Evolutionary conservation across 148 eudicot genomes (phyloP).

Genomic region (Polygonum maritimum): DNA sequence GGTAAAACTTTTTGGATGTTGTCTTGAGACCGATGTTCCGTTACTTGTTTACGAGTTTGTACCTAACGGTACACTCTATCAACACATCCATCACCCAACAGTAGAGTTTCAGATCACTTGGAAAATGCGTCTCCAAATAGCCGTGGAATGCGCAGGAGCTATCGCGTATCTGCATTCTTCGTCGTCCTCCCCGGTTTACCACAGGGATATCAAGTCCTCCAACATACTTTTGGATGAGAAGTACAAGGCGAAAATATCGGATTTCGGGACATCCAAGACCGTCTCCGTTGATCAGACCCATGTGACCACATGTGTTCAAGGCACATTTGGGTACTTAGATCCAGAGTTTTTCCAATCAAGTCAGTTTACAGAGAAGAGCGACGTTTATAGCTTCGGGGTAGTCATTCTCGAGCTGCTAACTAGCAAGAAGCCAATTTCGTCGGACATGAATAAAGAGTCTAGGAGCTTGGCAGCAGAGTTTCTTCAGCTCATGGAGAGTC

Average conservation of each 20-base stretch:
- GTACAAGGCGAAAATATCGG: constrained; percentile 3
- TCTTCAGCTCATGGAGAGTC: neutral
- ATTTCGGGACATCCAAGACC: constrained; percentile 8
- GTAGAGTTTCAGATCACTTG: constrained; percentile 4
- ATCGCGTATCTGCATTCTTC: neutral
- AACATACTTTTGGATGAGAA: constrained; percentile 10
- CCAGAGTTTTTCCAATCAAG: constrained; percentile 8
- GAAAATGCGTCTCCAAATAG: neutral
- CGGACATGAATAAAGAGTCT: neutral
- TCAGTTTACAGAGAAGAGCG: constrained; percentile 11
- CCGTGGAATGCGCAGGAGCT: neutral
- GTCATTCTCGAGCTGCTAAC: constrained; percentile 9
- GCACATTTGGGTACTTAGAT: constrained; percentile 7
- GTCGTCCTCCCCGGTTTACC: neutral
- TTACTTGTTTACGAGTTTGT: constrained; percentile 8
- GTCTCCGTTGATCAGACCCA: constrained; percentile 5
- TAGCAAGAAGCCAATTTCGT: constrained; percentile 10
- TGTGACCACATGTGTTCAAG: constrained; percentile 2
- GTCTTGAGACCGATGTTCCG: constrained; percentile 7
- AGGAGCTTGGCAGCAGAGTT: constrained; percentile 2
- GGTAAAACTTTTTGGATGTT: constrained; percentile 6
- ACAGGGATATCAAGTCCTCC: constrained; percentile 11
- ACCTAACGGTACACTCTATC: constrained; percentile 6
- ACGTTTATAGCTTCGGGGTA: constrained; percentile 12
- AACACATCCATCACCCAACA: neutral